Conservation (phyloP, 2,329 filamentous ascomycete species). For the Fusarium denticulatum region DNA sequence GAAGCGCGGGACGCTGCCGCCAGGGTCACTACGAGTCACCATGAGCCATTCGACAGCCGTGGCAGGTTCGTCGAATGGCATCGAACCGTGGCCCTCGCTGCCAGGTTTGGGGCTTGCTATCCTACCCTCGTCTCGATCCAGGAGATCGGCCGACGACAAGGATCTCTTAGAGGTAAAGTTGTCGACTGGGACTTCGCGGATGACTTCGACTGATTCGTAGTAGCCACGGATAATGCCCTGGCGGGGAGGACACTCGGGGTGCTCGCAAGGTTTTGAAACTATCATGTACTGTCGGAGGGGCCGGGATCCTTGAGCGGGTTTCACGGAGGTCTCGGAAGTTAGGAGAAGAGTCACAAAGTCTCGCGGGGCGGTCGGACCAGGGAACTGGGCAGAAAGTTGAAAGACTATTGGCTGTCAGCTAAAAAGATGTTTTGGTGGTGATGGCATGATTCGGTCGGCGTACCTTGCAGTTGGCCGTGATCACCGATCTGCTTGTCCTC, state of each 20-base stretch:
- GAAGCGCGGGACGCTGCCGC: conserved; percentile 87
- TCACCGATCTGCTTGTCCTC: conserved; percentile 69
- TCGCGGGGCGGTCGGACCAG: conserved; percentile 84
- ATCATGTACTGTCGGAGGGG: conserved; percentile 82
- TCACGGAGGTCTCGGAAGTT: conserved; percentile 67
- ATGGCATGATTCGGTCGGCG: conserved; percentile 4
- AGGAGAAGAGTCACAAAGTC: conserved; percentile 87
- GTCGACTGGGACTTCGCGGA: conserved; percentile 78
- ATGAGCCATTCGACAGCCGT: conserved; percentile 85
- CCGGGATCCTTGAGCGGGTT: conserved; percentile 36
- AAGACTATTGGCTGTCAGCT: conserved; percentile 67
- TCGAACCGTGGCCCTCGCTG: conserved; percentile 22
- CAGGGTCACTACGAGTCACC: conserved; percentile 89
- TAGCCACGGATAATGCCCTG: conserved; percentile 82
- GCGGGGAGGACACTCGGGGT: conserved; percentile 76
- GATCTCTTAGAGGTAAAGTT: conserved; percentile 49
- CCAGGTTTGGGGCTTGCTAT: conserved; percentile 25
- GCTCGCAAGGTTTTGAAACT: conserved; percentile 83
- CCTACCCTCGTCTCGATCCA: conserved; percentile 41
- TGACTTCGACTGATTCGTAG: conserved; percentile 93
- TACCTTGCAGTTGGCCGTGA: conserved; percentile 71
- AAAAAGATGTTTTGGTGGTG: conserved; percentile 8
- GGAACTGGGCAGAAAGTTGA: conserved; percentile 88
- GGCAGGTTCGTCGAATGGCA: conserved; percentile 45
- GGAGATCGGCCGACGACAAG: conserved; percentile 46